Conservation (phyloP, 495 filamentous ascomycete genomes). For the Tuber calosporum region DNA sequence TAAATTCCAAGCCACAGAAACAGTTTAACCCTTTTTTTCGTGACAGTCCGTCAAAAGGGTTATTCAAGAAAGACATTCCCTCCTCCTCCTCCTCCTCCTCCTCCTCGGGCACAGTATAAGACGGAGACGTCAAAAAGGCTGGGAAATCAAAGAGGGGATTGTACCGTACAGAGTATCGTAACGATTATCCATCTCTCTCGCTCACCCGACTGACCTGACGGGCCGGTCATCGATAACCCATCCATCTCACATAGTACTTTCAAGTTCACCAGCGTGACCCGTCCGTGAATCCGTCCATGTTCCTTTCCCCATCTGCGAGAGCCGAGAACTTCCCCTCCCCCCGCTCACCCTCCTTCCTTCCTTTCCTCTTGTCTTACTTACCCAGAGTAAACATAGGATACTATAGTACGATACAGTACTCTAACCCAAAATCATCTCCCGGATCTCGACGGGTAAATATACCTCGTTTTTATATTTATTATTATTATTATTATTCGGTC, state of each 20-base stretch:
- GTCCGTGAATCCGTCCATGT: no score
- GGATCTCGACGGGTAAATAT: not conserved
- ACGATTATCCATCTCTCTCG: not conserved
- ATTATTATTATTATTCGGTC: no score
- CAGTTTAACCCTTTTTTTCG: not conserved
- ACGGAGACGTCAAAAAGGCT: not conserved
- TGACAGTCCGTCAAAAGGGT: not conserved
- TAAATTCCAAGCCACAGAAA: not conserved
- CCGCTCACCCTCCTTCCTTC: not conserved
- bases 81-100: no score
- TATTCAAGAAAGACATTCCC: not conserved
- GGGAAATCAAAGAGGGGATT: not conserved
- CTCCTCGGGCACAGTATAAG: not conserved
- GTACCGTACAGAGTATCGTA: no score
- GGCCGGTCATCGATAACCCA: not conserved
- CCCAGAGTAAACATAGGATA: no score
- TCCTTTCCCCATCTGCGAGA: not conserved
- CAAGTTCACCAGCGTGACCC: no score
- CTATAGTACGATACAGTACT: not conserved
- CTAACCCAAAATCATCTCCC: not conserved
- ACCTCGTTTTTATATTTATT: not conserved
- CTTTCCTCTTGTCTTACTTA: not conserved
- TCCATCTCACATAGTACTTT: no score
- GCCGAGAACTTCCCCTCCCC: not conserved
- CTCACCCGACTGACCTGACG: no score